Evolutionary conservation across 495 filamentous ascomycete species (phyloP), one percentile per base, ranked within the genome.

Genomic region (Astrocystis sublimbata): DNA sequence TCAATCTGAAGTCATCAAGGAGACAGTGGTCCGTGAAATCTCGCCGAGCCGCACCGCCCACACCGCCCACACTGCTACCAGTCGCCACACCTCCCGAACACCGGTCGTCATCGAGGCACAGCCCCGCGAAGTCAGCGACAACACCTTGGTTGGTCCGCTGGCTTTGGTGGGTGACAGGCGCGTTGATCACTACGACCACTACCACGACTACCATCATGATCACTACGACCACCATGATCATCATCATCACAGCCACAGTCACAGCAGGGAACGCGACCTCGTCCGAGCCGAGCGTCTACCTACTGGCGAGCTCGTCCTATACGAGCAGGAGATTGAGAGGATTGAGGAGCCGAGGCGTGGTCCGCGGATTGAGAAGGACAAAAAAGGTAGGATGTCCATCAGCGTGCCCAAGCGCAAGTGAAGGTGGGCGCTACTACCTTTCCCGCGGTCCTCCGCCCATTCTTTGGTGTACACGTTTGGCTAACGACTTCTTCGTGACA

Each of bases 341-440:
- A 75, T 85, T 51, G 77, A 76, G 64, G 83, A 84, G 65, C 73
- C 76, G 13, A 76, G 80, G 26, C 75, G 77, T 30, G 84, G 85
- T 17, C 81, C 88, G 21, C 83, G 91, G 67, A 78, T 94, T 64
- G 87, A 89, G 76, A 89, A 86, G 79, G 90, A 96, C 71, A 87
- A 87, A 76, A 91, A 84, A 89, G 90, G 92, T 96, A 92, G 82
- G 88, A 80, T 90, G 81, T 83, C 80, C 76, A 82, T 89, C 75
- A 80, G 78, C 75, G 73, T 85, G 76, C 82, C 85, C 74, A 83
- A 77, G 73, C 75, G 69, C 73, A 68, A 75, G 69, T 72, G 73
- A 79, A 73, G 70, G 72, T 74, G 75, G 63, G 74, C 70, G 45
- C 43, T 23, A 58, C 30, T 52, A 24, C 36, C 23, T 23, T 42